Conservation (phyloP, 257 asterid genomes). For the Lavandula angustifolia region DNA sequence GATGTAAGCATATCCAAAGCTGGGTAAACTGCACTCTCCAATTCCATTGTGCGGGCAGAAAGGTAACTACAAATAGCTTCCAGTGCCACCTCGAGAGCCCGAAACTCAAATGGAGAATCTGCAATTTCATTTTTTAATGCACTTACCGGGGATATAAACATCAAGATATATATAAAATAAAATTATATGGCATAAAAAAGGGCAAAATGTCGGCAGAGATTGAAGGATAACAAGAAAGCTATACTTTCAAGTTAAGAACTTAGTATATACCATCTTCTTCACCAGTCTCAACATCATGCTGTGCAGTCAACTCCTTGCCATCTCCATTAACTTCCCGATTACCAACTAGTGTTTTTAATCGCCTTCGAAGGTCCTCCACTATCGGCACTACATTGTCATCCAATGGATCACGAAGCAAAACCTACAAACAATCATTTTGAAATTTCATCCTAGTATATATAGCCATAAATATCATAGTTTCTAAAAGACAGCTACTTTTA, state of each 20-base stretch:
- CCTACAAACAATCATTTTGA: constrained; percentile 41
- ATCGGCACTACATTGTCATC: constrained; percentile 79
- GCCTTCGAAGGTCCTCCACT: constrained; percentile 82
- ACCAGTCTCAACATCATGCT: constrained; percentile 64
- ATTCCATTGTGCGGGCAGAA: constrained; percentile 74
- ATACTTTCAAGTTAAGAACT: constrained; percentile 14
- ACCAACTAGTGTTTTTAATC: constrained; percentile 51
- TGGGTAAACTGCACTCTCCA: constrained; percentile 93
- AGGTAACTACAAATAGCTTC: constrained; percentile 91
- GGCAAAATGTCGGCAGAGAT: background rate
- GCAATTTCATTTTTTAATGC: constrained; percentile 20
- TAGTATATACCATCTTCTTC: constrained; percentile 77
- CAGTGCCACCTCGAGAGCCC: constrained; percentile 86
- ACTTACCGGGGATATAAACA: constrained; percentile 25
- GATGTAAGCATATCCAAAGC: constrained; percentile 92
- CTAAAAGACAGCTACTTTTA: background rate
- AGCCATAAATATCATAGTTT: constrained; percentile 3
- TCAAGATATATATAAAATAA: background rate
- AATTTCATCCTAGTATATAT: background rate
- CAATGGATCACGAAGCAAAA: constrained; percentile 76
- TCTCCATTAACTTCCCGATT: constrained; percentile 60
- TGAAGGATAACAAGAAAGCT: constrained; percentile 2
- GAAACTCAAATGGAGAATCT: constrained; percentile 94
- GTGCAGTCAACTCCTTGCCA: constrained; percentile 46
- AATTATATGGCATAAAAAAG: constrained; percentile 16